Evolutionary conservation across 352 stramenopile genomes (phyloP), one percentile per base, ranked within the genome.

Genomic region (Plasmopara muralis): DNA sequence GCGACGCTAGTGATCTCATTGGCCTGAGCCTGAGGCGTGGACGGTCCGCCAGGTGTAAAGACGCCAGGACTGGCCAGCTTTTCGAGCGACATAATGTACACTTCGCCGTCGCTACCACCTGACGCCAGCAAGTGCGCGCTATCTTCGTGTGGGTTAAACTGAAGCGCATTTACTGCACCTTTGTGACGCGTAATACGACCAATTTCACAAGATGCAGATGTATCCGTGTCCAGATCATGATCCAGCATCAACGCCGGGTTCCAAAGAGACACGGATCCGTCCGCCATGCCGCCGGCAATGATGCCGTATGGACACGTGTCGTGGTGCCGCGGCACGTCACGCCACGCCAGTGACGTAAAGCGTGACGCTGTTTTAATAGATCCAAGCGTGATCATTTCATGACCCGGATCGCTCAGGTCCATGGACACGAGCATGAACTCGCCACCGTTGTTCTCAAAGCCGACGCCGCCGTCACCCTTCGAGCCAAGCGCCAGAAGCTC

Each of bases 381-480:
- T 8, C 85, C 87, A 9, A 97, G 66, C 53, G 83, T 79, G 50
- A 84, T 50, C 62, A 96, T 79, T 9, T 66, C 74, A 28, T 81
- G 77, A 30, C 66, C 62, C 13, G 82, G 70, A 40, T 90, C 63
- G 61, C 77, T 81, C 37, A 97, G 78, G 70, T 97, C 82, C 71
- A 98, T 85, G 48, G 87, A 88, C 55, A 98, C 96, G 40, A 99
- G 60, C 75, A 98, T 96, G 50, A 99, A 86, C 72, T 98, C 88
- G 48, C 95, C 95, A 33, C 96, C 96, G 42, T 94, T 98, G 73
- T 98, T 96, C 64, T 99, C 96, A 68, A 99, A 99, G 45, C 93
- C 92, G 45, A 82, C 83, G 51, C 94, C 95, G 57, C 92, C 91
- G 53, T 96, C 95, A 62, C 98, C 96, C 85, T 98, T 96, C 58